These are phyloP conservation scores for Oldenlandia corymbosa DNA, from an alignment of 257 asterid genomes.

Conservation along the genomic window DNA sequence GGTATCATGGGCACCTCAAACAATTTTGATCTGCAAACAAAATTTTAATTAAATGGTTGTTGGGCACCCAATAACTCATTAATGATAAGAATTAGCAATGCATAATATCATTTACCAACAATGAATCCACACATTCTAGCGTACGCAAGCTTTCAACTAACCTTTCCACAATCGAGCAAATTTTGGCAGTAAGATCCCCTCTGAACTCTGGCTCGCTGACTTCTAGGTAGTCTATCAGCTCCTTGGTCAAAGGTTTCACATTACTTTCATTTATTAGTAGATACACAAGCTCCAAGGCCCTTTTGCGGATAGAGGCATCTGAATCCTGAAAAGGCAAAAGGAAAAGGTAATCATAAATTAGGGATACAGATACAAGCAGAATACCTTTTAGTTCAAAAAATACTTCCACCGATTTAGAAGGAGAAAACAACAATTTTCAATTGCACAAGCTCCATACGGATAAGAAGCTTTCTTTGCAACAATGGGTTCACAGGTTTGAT, in stretches of 20 bases:
- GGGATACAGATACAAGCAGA: neutral
- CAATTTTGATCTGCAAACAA: no score
- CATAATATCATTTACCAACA: constrained; percentile 4
- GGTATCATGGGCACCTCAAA: neutral
- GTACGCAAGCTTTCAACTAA: constrained; percentile 39
- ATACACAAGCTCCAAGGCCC: constrained; percentile 93
- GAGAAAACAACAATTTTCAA: neutral
- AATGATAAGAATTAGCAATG: neutral
- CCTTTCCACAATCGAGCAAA: constrained; percentile 95
- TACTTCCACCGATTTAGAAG: neutral
- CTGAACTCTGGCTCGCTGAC: constrained; percentile 86
- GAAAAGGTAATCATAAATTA: constrained; percentile 22
- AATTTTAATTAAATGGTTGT: neutral
- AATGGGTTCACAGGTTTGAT: neutral
- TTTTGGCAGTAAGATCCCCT: constrained; percentile 87
- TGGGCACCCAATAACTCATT: neutral
- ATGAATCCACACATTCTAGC: neutral
- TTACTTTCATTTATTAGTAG: constrained; percentile 86
- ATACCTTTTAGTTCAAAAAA: neutral
- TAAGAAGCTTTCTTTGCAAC: neutral
- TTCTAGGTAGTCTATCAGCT: constrained; percentile 82
- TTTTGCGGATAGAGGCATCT: constrained; percentile 98
- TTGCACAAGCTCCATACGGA: neutral
- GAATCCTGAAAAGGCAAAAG: constrained; percentile 61
- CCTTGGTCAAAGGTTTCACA: constrained; percentile 81